Evolutionary conservation across 1,139 yeast species (phyloP), one percentile per base, ranked within the genome.

Genomic region (Sugiyamaella novakii): DNA sequence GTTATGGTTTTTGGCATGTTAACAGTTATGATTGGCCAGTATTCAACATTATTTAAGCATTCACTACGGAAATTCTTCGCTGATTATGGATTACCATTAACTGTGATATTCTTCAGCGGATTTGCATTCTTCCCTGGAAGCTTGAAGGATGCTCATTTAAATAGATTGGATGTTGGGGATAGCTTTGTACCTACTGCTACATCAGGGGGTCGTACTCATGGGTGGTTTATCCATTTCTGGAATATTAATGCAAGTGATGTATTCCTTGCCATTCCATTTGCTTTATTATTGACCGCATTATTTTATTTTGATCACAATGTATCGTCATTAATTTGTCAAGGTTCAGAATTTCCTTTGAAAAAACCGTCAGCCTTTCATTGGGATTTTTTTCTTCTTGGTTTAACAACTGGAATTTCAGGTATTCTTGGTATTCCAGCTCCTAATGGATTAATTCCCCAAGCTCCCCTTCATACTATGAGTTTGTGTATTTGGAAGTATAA

Each of bases 241-340:
- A 72, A 79, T 34, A 78, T 92, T 1, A 62, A 80, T 0, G 87
- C 84, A 2, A 81, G 83, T 1, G 82, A 89, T 59, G 83, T 91
- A 0, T 92, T 92, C 64, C 68, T 92, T 36, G 98, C 98, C 0
- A 66, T 92, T 5, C 98, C 98, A 0, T 92, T 92, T 75, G 98
- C 96, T 0, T 70, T 92, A 1, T 75, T 92, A 45, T 71, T 92
- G 42, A 88, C 98, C 0, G 77, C 85, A 47, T 70, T 92, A 48
- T 91, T 92, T 68, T 89, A 87, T 65, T 92, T 91, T 66, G 98
- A 92, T 68, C 98, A 92, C 67, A 92, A 92, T 58, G 95, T 92
- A 12, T 87, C 96, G 1, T 84, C 97, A 0, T 72, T 92, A 49
- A 92, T 92, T 79, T 88, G 96, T 47, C 98, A 91, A 67, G 83